Conservation (phyloP, 768 basidiomycete species). For the Kwoniella pini region DNA sequence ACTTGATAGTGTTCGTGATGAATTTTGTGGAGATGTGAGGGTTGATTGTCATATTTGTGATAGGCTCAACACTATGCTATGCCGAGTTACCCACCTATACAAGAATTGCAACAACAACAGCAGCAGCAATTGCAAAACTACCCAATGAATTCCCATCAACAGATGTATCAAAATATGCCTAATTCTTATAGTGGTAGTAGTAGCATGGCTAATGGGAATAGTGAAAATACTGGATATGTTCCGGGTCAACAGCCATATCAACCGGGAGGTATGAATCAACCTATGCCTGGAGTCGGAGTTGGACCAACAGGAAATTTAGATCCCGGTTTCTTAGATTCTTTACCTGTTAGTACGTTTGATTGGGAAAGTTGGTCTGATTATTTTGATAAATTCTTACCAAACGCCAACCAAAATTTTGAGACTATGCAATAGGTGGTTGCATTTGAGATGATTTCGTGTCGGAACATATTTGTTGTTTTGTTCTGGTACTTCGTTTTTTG, state of each 20-base stretch:
- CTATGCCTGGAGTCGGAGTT: not conserved
- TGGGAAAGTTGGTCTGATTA: constrained; percentile 27
- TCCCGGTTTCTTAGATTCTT: constrained; percentile 37
- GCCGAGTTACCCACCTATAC: not conserved
- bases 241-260: not conserved
- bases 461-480: too few relatives aligned
- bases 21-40: not conserved
- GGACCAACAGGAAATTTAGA: constrained; percentile 20
- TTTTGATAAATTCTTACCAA: constrained; percentile 23
- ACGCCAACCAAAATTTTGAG: constrained; percentile 21
- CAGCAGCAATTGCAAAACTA: not conserved
- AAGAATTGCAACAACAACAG: not conserved
- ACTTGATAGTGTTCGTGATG: not conserved
- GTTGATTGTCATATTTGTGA: not conserved
- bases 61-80: constrained; percentile 5
- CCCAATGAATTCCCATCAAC: too few relatives aligned
- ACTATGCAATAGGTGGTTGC: constrained; percentile 13
- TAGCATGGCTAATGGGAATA: too few relatives aligned
- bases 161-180: too few relatives aligned
- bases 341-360: constrained; percentile 46
- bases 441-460: not conserved
- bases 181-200: too few relatives aligned
- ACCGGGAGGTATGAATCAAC: not conserved
- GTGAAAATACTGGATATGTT: too few relatives aligned
- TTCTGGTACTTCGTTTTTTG: too few relatives aligned